Evolutionary conservation across 164 flowering plant species (phyloP), one percentile per base, ranked within the genome.

Genomic region (Echeveria elegans): DNA sequence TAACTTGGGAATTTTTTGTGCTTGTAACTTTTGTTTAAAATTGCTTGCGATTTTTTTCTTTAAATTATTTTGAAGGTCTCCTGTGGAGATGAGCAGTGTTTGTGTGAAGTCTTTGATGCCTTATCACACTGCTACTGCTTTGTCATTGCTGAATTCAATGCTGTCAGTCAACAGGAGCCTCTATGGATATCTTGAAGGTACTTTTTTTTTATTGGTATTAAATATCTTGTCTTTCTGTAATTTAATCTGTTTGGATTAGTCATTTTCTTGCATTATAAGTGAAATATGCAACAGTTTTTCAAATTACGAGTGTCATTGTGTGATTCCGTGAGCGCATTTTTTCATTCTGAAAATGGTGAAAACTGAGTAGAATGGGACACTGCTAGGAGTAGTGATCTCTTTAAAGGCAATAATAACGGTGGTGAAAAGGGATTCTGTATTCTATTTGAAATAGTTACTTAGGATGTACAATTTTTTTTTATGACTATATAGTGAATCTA

Each of bases 51-150:
- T n/a, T n/a, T n/a, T n/a, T 16, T 26, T 38, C 1, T 29, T 31
- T 10, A 23, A 9, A 4, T 19, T 43, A 14, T 67, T 43, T 43
- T 9, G 70, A 75, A 88, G 95, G 80, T 61, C 43, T 58, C 31
- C 5, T 5, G 12, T 37, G 14, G 50, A 63, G 78, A 38, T 86
- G 92, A 87, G 92, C 76, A 71, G 80, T 76, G 65, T 37, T n/a
- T 79, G 83, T 47, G 77, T 86, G 50, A 87, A 86, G 34, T 75
- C 95, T 6, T 69, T 87, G 86, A 74, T 91, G 70, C 97, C 97
- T 18, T 82, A 77, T 76, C 95, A 91, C 80, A 82, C 89, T 14
- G 90, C 95, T 23, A 88, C 95, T 24, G 92, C 97, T 65, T 83
- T 88, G 32, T 87, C 95, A 23, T 78, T 88, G 81, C 84, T 91